Evolutionary conservation across 495 filamentous ascomycete genomes (phyloP).

Genomic region (Cladorrhinum samala): DNA sequence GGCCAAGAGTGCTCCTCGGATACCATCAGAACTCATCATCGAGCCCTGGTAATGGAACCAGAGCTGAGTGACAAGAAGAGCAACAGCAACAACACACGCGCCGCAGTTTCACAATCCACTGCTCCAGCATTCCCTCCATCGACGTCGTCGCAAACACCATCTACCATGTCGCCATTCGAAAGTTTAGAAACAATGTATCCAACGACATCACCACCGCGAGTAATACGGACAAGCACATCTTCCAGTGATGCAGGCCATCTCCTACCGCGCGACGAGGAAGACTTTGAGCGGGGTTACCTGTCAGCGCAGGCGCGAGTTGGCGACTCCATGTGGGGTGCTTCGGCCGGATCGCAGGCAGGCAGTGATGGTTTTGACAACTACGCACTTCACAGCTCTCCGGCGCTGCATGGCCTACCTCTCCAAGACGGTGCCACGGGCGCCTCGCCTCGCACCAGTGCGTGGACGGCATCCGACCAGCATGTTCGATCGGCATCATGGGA

Average conservation of each 20-base stretch:
- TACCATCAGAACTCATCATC: background rate
- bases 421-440: constrained; percentile 13
- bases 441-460: constrained; percentile 22
- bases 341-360: constrained; percentile 8
- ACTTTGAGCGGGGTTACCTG: constrained; percentile 9
- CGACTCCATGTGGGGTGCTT: constrained; percentile 14
- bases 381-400: constrained; percentile 22
- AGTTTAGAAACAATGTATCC: constrained; percentile 7
- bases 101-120: background rate
- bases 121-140: background rate
- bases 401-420: constrained; percentile 3
- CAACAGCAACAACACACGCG: background rate
- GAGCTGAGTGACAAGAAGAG: background rate
- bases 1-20: constrained; percentile 1
- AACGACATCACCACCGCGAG: constrained; percentile 8
- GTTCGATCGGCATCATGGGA: constrained; percentile 17
- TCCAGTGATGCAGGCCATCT: constrained; percentile 9
- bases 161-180: constrained; percentile 8
- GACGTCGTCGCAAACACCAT: constrained; percentile 1
- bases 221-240: constrained; percentile 5
- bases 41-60: background rate
- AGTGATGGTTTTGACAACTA: constrained; percentile 24
- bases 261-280: constrained; percentile 2
- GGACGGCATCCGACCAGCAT: constrained; percentile 25
- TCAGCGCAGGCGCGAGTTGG: constrained; percentile 6